Percentiles rank a stretch among this genome's conserved stretches.
phyloP scores from a whole-genome alignment of 169 alveolate species.

The Plasmodium vivax region DNA sequence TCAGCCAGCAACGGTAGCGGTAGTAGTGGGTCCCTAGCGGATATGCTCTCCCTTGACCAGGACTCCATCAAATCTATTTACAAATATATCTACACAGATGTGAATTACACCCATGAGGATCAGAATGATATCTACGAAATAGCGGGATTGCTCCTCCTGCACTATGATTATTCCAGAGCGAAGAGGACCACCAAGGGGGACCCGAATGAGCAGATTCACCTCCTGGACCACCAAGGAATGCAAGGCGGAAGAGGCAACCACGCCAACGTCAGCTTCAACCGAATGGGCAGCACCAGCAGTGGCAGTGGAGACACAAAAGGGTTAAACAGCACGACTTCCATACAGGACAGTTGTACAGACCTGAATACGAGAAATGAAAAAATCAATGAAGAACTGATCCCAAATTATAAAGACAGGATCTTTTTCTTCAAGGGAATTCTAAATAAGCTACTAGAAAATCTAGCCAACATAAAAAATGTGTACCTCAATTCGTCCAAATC shows the following conservation, averaged over 20 bases:
- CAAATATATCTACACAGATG: constrained; percentile 11
- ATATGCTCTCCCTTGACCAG: not conserved
- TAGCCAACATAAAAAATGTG: constrained; percentile 54
- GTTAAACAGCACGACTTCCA: not conserved
- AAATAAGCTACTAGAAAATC: constrained; percentile 56
- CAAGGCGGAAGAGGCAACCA: not conserved
- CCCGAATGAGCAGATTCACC: not conserved
- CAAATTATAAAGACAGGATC: constrained; percentile 58
- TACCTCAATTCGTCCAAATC: constrained; percentile 43
- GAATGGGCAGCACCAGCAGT: not conserved
- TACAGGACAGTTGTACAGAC: not conserved
- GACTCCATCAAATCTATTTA: constrained; percentile 38
- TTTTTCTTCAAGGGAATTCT: constrained; percentile 45
- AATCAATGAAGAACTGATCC: constrained; percentile 31
- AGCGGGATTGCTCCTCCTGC: constrained; percentile 14
- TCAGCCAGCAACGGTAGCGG: not conserved
- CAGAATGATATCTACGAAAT: constrained; percentile 68
- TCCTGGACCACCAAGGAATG: not conserved
- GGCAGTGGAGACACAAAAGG: not conserved
- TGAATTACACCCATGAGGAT: constrained; percentile 57
- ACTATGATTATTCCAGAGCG: constrained; percentile 17
- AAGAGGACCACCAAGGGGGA: not conserved
- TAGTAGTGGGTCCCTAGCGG: not conserved
- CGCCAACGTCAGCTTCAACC: not conserved
- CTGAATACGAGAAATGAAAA: constrained; percentile 13